phyloP scores from a whole-genome alignment of 1,139 yeast genomes.

The Geotrichum macrosporum region DNA sequence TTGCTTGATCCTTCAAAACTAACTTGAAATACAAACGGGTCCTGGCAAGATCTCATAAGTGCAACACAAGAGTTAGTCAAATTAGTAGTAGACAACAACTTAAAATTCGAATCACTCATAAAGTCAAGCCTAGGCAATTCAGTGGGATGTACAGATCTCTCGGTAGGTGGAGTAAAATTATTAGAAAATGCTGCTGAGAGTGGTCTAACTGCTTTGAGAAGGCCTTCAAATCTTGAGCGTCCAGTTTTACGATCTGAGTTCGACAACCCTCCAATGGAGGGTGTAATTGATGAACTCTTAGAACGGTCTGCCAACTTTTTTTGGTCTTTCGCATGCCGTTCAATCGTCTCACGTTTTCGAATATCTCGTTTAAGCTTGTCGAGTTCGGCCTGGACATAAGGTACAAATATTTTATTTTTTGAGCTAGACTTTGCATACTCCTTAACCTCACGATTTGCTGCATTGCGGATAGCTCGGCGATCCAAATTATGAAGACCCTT shows the following conservation, averaged over 20 bases:
- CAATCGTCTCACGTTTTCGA: constrained; percentile 44
- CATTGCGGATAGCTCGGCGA: constrained; percentile 38
- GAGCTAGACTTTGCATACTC: constrained; percentile 37
- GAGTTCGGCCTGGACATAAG: constrained; percentile 45
- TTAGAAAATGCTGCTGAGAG: constrained; percentile 41
- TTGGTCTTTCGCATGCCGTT: constrained; percentile 40
- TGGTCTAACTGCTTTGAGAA: constrained; percentile 42
- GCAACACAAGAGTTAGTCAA: constrained; percentile 44
- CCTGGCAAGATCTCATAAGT: constrained; percentile 26
- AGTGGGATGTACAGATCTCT: constrained; percentile 45
- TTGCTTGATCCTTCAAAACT: constrained; percentile 53
- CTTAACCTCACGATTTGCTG: constrained; percentile 44
- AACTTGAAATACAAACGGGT: constrained; percentile 53
- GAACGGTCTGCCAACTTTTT: constrained; percentile 23
- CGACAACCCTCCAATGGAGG: neutral
- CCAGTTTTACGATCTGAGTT: constrained; percentile 28
- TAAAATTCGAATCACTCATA: constrained; percentile 46
- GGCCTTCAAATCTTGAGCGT: constrained; percentile 35
- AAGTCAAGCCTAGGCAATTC: constrained; percentile 57
- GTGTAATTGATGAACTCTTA: neutral
- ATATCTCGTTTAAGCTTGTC: constrained; percentile 51
- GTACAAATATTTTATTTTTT: constrained; percentile 43
- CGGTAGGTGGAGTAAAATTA: constrained; percentile 35
- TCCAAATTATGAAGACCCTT: constrained; percentile 32
- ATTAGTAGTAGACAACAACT: constrained; percentile 53